A percentile compares a stretch with the other conserved stretches of the same genome.
phyloP scores from a whole-genome alignment of 805 yeast genomes.

The Hyphopichia homilentoma region DNA sequence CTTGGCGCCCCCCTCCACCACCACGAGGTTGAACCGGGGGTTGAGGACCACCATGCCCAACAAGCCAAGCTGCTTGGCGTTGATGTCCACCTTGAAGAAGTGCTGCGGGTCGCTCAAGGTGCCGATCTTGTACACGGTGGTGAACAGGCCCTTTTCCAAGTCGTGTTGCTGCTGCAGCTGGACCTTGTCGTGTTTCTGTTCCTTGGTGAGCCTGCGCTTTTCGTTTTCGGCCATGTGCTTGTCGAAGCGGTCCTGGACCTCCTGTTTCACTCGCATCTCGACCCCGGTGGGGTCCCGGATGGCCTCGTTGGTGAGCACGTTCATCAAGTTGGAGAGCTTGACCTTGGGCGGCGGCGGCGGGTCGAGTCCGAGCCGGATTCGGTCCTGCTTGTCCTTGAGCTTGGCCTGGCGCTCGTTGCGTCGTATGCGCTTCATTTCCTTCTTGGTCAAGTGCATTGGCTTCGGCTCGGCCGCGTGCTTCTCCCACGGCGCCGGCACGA shows the following conservation, averaged over 20 bases:
- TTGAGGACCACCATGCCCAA: constrained; percentile 58
- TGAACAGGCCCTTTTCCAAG: constrained; percentile 46
- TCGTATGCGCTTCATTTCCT: constrained; percentile 71
- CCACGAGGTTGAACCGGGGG: constrained; percentile 49
- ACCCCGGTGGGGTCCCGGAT: constrained; percentile 85
- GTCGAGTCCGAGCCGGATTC: constrained; percentile 74
- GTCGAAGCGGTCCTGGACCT: constrained; percentile 58
- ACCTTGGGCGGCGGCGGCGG: constrained; percentile 91
- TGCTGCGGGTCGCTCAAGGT: constrained; percentile 62
- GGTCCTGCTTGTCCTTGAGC: constrained; percentile 70
- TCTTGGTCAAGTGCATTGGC: constrained; percentile 64
- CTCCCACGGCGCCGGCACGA: constrained; percentile 58
- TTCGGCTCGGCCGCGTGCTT: constrained; percentile 34
- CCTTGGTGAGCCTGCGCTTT: constrained; percentile 57
- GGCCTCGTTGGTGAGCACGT: constrained; percentile 79
- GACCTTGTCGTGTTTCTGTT: constrained; percentile 51
- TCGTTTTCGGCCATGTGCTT: constrained; percentile 61
- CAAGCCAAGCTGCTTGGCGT: constrained; percentile 69
- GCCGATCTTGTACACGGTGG: constrained; percentile 58
- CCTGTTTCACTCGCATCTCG: constrained; percentile 65
- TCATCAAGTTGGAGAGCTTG: constrained; percentile 79
- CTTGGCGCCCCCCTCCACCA: constrained; percentile 73
- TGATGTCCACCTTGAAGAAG: constrained; percentile 68
- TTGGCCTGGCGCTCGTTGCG: constrained; percentile 61
- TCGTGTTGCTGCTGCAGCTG: constrained; percentile 45